Evolutionary conservation across 768 basidiomycete genomes (phyloP).

Genomic region (Boletus rubroflammeus): DNA sequence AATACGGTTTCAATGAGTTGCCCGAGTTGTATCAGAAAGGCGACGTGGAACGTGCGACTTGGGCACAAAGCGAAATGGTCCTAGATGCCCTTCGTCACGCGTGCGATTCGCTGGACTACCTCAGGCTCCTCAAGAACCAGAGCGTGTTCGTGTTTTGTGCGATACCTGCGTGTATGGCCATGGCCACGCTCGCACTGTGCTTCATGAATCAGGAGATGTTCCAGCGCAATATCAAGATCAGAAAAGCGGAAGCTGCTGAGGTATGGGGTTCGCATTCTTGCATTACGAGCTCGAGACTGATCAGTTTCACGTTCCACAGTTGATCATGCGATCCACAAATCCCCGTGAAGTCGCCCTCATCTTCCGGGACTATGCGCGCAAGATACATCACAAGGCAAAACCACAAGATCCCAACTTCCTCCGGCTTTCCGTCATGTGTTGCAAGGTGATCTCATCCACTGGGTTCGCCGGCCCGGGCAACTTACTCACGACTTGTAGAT

Average conservation of each 20-base stretch:
- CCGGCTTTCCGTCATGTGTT: slow-evolving; percentile 75
- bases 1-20: slow-evolving; percentile 70
- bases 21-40: slow-evolving; percentile 59
- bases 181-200: slow-evolving; percentile 87
- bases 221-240: slow-evolving; percentile 88
- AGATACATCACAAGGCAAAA: slow-evolving; percentile 76
- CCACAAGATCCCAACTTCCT: slow-evolving; percentile 87
- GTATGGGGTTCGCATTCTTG: slow-evolving; percentile 41
- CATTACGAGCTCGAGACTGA: neutral
- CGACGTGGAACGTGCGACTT: slow-evolving; percentile 63
- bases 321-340: slow-evolving; percentile 91
- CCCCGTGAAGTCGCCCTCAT: slow-evolving; percentile 86
- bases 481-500: slow-evolving; percentile 47
- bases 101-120: slow-evolving; percentile 85
- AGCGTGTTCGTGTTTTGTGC: slow-evolving; percentile 95
- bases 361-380: slow-evolving; percentile 78
- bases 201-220: slow-evolving; percentile 93
- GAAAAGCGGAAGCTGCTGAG: slow-evolving; percentile 82
- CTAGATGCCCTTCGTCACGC: slow-evolving; percentile 84
- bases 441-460: slow-evolving; percentile 51
- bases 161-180: slow-evolving; percentile 92
- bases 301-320: slow-evolving; percentile 37
- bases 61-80: slow-evolving; percentile 85
- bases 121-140: slow-evolving; percentile 83
- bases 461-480: neutral